Evolutionary conservation across 169 alveolate species (phyloP), one percentile per base, ranked within the genome.

Genomic region (Ichthyophthirius multifiliis): DNA sequence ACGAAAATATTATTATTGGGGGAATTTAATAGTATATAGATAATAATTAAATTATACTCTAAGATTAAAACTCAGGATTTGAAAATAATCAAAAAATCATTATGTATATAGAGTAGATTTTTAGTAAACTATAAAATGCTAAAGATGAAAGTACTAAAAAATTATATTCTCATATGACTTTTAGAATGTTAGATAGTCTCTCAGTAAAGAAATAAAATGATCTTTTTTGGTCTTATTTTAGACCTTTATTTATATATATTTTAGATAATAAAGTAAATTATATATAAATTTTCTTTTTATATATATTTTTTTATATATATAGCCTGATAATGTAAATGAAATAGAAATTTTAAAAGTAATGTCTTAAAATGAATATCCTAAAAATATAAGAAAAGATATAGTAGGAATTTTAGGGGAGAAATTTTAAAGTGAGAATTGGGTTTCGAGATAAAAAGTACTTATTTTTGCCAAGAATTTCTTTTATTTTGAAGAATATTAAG

Each of bases 371-470:
- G 71, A 55, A 7, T 55, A 55, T 5, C 71, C 71, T 55, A 23
- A 34, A 27, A 55, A 55, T 27, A 55, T 55, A 10, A 55, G 71
- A 55, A 55, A 55, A 18, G 71, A 55, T 23, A 55, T 55, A 2
- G 31, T 27, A 23, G 31, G 16, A 55, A 55, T 55, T 27, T 55
- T 55, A 55, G 71, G 43, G 23, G 71, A 55, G 31, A 55, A 55
- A 55, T 27, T 55, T 20, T 34, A 55, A 55, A 55, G 71, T 55
- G 71, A 55, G 31, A 55, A 55, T n/a, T 55, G 71, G 71, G 71
- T 55, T 23, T 15, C 32, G 23, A 34, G 71, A 3, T 27, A 55
- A 10, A 55, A 55, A 27, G 71, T 55, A 0, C 23, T 55, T 55
- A 34, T 55, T 23, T 55, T 55, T 39, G 13, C 31, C 12, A 55